Conservation (phyloP, 768 basidiomycete genomes). For the Phaeolepiota aurea region DNA sequence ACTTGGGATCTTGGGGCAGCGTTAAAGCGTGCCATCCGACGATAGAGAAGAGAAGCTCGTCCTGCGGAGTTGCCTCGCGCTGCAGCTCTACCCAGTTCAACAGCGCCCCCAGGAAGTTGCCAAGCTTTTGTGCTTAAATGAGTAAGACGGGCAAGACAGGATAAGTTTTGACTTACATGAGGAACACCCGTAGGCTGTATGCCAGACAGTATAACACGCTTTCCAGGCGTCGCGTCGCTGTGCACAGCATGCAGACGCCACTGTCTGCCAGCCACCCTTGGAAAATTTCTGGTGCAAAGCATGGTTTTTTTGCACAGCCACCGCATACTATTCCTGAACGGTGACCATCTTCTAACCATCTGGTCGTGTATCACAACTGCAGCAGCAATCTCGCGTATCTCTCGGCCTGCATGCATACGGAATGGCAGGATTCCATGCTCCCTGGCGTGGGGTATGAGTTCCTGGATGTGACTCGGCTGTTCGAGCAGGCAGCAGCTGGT, state of each 20-base stretch:
- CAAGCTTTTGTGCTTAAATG: slow-evolving; percentile 46
- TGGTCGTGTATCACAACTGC: background rate
- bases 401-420: background rate
- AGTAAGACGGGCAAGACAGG: background rate
- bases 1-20: slow-evolving; percentile 73
- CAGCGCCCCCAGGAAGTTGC: slow-evolving; percentile 89
- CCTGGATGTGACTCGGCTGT: slow-evolving; percentile 53
- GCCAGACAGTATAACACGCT: slow-evolving; percentile 70
- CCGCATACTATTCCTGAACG: slow-evolving; percentile 1
- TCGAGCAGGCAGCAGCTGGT: slow-evolving; percentile 59
- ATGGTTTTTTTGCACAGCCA: slow-evolving; percentile 26
- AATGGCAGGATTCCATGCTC: slow-evolving; percentile 15
- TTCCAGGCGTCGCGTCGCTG: slow-evolving; percentile 1
- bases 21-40: slow-evolving; percentile 95
- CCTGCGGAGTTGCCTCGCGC: slow-evolving; percentile 42
- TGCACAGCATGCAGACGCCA: no score
- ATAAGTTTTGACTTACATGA: slow-evolving; percentile 67
- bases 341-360: background rate
- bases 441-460: slow-evolving; percentile 57
- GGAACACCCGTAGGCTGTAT: slow-evolving; percentile 92
- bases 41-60: slow-evolving; percentile 74
- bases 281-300: slow-evolving; percentile 7
- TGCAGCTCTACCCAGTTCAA: slow-evolving; percentile 86
- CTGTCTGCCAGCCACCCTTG: no score
- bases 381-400: no score